Conservation (phyloP, 305 asterid genomes). For the Striga hermonthica region DNA sequence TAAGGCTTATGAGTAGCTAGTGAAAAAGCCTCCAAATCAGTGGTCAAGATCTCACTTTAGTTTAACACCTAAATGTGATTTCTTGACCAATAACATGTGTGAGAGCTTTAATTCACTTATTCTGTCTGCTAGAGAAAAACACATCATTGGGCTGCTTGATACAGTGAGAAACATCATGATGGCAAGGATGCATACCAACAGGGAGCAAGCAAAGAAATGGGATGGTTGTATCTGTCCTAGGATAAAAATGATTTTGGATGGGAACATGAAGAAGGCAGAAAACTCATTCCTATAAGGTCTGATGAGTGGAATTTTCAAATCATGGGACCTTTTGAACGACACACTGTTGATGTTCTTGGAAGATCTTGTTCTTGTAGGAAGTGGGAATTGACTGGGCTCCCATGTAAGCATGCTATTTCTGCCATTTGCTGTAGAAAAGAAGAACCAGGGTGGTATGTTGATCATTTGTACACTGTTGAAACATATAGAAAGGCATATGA, state of each 20-base stretch:
- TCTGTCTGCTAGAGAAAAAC: slow-evolving; percentile 2
- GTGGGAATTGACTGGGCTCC: neutral
- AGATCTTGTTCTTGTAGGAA: neutral
- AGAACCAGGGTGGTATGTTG: neutral
- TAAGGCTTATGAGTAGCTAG: neutral
- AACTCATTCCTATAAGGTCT: neutral
- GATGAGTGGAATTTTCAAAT: slow-evolving; percentile 11
- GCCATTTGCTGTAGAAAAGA: neutral
- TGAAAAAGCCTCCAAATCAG: neutral
- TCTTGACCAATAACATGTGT: neutral
- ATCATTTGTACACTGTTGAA: too few species aligned
- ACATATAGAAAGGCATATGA: too few species aligned
- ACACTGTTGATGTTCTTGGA: neutral
- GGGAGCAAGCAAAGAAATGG: neutral
- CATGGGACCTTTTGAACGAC: neutral
- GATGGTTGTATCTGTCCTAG: neutral
- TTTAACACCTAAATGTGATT: neutral
- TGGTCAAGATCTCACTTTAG: neutral
- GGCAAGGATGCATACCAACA: neutral
- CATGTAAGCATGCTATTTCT: neutral
- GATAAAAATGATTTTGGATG: neutral
- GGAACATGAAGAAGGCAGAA: neutral
- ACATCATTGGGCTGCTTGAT: neutral
- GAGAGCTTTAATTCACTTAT: neutral
- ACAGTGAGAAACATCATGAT: too few species aligned